Evolutionary conservation across 148 eudicot genomes (phyloP), one percentile per base, ranked within the genome.

Genomic region (Talinum fruticosum): DNA sequence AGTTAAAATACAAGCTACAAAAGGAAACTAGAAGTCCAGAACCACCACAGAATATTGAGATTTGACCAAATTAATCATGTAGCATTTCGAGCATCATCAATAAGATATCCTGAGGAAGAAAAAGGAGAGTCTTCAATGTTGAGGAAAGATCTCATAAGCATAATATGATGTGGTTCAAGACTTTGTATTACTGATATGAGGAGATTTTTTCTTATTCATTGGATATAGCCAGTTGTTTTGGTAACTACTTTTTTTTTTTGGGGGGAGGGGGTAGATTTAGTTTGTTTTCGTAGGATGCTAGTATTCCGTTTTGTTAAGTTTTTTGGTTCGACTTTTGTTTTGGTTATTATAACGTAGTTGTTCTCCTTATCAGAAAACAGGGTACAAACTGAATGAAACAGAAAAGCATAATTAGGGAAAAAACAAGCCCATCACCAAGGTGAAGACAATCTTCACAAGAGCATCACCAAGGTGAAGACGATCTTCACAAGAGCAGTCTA

Each of bases 11-110:
- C 5, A 45, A 69, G 35, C 4, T 26, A 62, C 70, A 15, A n/a
- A 49, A 70, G 12, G 18, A 19, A 37, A 80, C 47, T 28, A 2
- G 36, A 38, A 74, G 47, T 10, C 10, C 29, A 19, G 10, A 6
- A 24, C 8, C 74, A 32, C 65, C 72, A 28, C 33, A 73, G 49
- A 79, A 80, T 26, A 44, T 71, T 72, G 21, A 30, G 8, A 34
- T 62, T 8, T 62, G 34, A 13, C 33, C 13, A 61, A 15, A 28
- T 72, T 14, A 72, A 72, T 72, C 61, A 12, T 15, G 18, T 4
- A 29, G 21, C 36, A 47, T 8, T 47, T 47, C 24, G 54, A 70
- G 49, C 49, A 67, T 24, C 73, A 41, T 51, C 24, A 35, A 36
- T 33, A 5, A 62, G 59, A 51, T 41, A 64, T 24, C 29, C 49